phyloP scores from a whole-genome alignment of 2,329 filamentous ascomycete genomes.

The Trichoderma sp. region DNA sequence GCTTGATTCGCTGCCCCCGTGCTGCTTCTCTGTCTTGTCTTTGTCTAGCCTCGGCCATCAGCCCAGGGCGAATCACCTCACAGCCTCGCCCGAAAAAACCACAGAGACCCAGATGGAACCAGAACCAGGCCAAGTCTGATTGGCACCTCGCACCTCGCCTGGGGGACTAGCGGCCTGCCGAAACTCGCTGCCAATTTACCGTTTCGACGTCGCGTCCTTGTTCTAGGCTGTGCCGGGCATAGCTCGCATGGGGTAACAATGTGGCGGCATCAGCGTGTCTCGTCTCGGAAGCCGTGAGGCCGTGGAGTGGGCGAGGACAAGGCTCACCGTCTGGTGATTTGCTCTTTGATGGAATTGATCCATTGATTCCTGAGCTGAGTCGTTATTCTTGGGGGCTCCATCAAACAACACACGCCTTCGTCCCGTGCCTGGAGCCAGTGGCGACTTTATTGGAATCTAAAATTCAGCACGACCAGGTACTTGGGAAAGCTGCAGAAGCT shows the following conservation, averaged over 20 bases:
- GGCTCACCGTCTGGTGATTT: not conserved
- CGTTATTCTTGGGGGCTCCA: not conserved
- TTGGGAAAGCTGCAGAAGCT: not conserved
- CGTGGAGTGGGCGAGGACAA: not conserved
- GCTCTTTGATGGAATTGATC: not conserved
- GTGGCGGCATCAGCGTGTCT: constrained; percentile 17
- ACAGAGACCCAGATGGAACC: not conserved
- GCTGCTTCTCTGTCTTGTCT: not conserved
- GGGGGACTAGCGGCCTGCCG: not conserved
- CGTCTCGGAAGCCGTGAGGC: not conserved
- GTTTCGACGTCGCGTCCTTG: not conserved
- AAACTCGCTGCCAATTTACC: not conserved
- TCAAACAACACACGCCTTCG: not conserved
- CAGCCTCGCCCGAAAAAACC: constrained; percentile 1
- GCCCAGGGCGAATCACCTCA: constrained; percentile 3
- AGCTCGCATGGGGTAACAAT: not conserved
- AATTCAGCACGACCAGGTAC: not conserved
- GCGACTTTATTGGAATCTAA: not conserved
- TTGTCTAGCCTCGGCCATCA: constrained; percentile 9
- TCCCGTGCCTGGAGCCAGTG: constrained; percentile 10
- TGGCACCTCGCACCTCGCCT: not conserved
- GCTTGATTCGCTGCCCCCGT: constrained; percentile 5
- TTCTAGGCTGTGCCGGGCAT: constrained; percentile 10
- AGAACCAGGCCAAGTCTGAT: not conserved
- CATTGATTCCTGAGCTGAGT: not conserved